Evolutionary conservation across 495 filamentous ascomycete genomes (phyloP), one percentile per base, ranked within the genome.

Genomic region (Parmelia sp.): DNA sequence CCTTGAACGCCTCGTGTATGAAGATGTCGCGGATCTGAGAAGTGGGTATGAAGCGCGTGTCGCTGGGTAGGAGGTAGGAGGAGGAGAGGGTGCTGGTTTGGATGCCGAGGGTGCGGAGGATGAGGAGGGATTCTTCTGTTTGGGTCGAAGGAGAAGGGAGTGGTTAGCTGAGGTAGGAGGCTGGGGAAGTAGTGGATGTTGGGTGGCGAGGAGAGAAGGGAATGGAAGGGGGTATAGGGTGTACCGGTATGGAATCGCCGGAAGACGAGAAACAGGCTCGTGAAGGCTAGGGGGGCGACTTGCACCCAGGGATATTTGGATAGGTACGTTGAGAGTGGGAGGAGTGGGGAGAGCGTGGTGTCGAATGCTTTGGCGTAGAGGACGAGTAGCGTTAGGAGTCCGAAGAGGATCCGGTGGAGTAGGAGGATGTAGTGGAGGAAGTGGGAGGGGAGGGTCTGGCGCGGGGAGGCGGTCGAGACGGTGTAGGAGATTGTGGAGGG

Each of bases 1-100:
- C 93, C 65, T 84, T 84, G 76, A 97, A 97, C 39, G 93, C 94
- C 74, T 99, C 94, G 74, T 97, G 91, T 55, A 99, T 89, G 62
- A 96, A 82, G 63, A 97, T 87, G 75, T 97, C 94, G 61, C 89
- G 87, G 47, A 97, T 95, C 71, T 89, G 84, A 4, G 86, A 89
- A 1, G 94, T 96, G 7, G 95, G 94, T 37, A 99, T 97, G 72
- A 97, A 99, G 63, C 92, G 79, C 61, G 91, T 91, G 19, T 83
- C 79, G n/a, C 82, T 76, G 6, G 81, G 82, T 23, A 81, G 80
- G 19, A 92, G 82, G 63, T 87, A 86, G 21, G 83, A 85, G 2
- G 79, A 71, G 33, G 84, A 85, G 27, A 83, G 84, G 0, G 88
- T 90, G 8, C 83, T 84, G 6, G 91, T 97, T 73, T 99, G 94